phyloP scores from a whole-genome alignment of 192 early-diverging fungal genomes.

The Phlyctochytrium planicorne region DNA sequence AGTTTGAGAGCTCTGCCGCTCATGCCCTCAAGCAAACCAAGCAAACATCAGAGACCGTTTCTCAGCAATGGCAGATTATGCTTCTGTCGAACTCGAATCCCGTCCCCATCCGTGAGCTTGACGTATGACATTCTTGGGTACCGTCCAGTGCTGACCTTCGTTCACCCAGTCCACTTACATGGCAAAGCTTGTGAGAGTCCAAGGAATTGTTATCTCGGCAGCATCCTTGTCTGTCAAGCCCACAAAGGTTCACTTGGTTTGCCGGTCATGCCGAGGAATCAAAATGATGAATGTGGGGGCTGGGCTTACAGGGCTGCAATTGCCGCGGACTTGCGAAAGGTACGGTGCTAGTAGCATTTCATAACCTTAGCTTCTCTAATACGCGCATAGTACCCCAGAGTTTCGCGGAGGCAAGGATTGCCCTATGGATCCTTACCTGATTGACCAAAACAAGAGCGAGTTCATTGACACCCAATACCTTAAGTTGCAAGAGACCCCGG shows the following conservation, averaged over 20 bases:
- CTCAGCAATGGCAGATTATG: constrained; percentile 88
- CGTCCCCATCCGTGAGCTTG: constrained; percentile 85
- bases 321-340: constrained; percentile 89
- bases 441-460: constrained; percentile 91
- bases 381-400: constrained; percentile 38
- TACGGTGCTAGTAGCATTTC: constrained; percentile 27
- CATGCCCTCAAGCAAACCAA: constrained; percentile 71
- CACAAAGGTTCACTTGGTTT: constrained; percentile 84
- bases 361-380: background rate
- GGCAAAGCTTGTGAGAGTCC: constrained; percentile 89
- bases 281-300: constrained; percentile 78
- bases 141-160: background rate
- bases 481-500: constrained; percentile 97
- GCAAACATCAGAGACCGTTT: constrained; percentile 50
- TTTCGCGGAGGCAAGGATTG: constrained; percentile 48
- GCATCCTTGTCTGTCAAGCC: constrained; percentile 86
- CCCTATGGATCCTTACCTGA: constrained; percentile 87
- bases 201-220: constrained; percentile 94
- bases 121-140: no score
- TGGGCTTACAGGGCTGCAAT: constrained; percentile 79
- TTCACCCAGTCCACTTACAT: constrained; percentile 69
- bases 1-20: constrained; percentile 90
- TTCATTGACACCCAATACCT: constrained; percentile 97
- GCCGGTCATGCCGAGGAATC: constrained; percentile 80
- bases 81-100: constrained; percentile 82